Base-by-base conservation (phyloP, 2,329 filamentous ascomycete species). In the Botrytis pseudocinerea region DNA sequence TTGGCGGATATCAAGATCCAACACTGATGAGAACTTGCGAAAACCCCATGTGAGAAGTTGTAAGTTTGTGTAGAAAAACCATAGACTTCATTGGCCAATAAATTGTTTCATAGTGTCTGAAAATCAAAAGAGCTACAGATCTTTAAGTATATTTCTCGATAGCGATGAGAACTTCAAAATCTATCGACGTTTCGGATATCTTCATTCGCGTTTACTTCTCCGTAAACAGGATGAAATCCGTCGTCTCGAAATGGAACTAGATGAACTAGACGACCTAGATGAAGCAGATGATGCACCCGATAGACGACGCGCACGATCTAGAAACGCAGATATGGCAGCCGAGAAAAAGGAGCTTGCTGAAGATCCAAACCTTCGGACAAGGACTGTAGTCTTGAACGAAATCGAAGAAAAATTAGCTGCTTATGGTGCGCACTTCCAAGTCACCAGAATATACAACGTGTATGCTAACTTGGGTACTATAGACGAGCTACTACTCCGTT, bases 81-180 rank as follows among this genome's bases (percentile, higher is more conserved):
- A 63, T 18, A 2, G 25, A 69, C 1, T 32, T 35, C 42, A 54
- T 28, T 40, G 32, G 42, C 48, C 46, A 46, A 73, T 20, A 18
- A 66, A 22, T 46, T 38, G 28, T 22, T 44, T 40, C 12, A 8
- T 66, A 76, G 74, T 76, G 16, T 70, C 74, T 25, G 57, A 73
- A n/a, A 70, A 72, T n/a, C 76, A 79, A 0, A 48, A 68, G 16
- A 83, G 83, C 0, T 84, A 83, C 72, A 82, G 83, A 1, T 79
- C 76, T n/a, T 73, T 84, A 0, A 81, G 82, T 6, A 77, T 80
- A 1, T 84, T 85, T 71, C 77, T 83, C 0, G 81, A 84, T 71
- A 84, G 83, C 73, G 81, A 83, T 73, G 81, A 83, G 10, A 79
- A 80, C 40, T 85, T 84, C 71, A 82, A 82, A 76, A 72, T 85